These are phyloP conservation scores for Lecanicillium sp. DNA, from an alignment of 2,329 filamentous ascomycete species.

Conservation along the genomic window DNA sequence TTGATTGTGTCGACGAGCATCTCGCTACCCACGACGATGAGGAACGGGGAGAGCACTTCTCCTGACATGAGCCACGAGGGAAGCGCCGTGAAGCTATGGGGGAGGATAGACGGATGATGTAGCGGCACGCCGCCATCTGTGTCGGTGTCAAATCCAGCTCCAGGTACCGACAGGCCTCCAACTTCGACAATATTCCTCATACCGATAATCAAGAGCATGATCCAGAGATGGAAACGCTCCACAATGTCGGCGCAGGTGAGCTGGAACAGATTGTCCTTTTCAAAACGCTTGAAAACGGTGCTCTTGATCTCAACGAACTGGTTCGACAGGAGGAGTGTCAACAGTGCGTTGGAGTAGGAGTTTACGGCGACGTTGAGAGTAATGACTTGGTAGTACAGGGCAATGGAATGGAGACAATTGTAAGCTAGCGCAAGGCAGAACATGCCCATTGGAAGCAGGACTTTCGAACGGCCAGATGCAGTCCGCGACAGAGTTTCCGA, in stretches of 20 bases:
- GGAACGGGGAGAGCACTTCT: constrained; percentile 84
- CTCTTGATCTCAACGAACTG: constrained; percentile 99
- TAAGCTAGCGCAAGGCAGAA: constrained; percentile 81
- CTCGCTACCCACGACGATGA: constrained; percentile 90
- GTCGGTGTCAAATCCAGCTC: constrained; percentile 39
- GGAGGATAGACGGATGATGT: constrained; percentile 67
- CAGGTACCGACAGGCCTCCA: constrained; percentile 64
- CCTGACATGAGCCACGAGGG: constrained; percentile 70
- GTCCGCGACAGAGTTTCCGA: constrained; percentile 85
- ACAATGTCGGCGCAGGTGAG: constrained; percentile 94
- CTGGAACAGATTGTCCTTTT: constrained; percentile 96
- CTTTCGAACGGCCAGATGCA: constrained; percentile 80
- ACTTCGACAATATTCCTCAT: constrained; percentile 95
- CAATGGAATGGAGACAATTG: constrained; percentile 78
- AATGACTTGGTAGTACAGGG: constrained; percentile 94
- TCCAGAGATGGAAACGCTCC: constrained; percentile 93
- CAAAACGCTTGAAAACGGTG: constrained; percentile 96
- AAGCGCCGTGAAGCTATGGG: constrained; percentile 82
- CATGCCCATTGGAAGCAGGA: constrained; percentile 82
- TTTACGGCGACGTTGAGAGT: constrained; percentile 97
- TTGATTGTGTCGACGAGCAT: constrained; percentile 97
- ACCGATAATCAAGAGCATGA: constrained; percentile 94
- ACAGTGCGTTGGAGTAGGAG: constrained; percentile 90
- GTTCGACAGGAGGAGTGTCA: constrained; percentile 89
- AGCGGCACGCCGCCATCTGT: constrained; percentile 46